Evolutionary conservation across 2,329 filamentous ascomycete genomes (phyloP), one percentile per base, ranked within the genome.

Genomic region (Botryotinia calthae): DNA sequence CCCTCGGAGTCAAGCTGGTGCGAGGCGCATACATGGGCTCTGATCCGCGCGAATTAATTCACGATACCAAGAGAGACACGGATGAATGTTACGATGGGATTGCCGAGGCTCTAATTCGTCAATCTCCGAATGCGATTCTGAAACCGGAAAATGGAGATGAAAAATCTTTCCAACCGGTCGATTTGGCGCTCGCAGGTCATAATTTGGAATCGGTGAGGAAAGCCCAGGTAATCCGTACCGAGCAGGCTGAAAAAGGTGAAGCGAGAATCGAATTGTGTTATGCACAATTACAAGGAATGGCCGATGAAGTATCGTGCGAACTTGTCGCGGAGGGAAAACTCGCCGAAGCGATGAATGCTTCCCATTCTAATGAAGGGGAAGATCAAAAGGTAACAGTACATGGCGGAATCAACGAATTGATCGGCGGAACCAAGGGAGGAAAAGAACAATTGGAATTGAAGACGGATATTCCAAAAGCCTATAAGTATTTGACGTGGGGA

Each of bases 221-320:
- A 66, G 87, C 87, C 22, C 86, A 86, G 37, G 83, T 82, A 20
- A 82, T 90, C 40, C 84, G 87, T 73, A 85, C 85, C 76, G 81
- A 79, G 78, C 79, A 79, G 51, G 74, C 81, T 71, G 79, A 82
- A 10, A 74, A 73, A 3, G 81, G 83, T 18, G 80, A 82, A 67
- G 78, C 81, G 54, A 80, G 81, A 34, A 82, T 81, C 2, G 84
- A 87, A 61, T 81, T 87, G 2, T 84, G 85, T 1, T 94, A 93
- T 81, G 92, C 92, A 4, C 95, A 98, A 83, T 87, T 98, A 1
- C 92, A 95, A 84, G 95, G 95, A 58, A 98, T 98, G 95, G 95
- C 95, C 1, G 95, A 98, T 78, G 95, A 98, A 80, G 90, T 98
- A 70, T 94, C 91, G 81, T 90, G 88, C 80, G 88, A 89, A 80